Percentiles rank a stretch among this genome's conserved stretches.
Evolutionary conservation across 805 yeast species (phyloP).

Genomic region (Starmerella stellata): DNA sequence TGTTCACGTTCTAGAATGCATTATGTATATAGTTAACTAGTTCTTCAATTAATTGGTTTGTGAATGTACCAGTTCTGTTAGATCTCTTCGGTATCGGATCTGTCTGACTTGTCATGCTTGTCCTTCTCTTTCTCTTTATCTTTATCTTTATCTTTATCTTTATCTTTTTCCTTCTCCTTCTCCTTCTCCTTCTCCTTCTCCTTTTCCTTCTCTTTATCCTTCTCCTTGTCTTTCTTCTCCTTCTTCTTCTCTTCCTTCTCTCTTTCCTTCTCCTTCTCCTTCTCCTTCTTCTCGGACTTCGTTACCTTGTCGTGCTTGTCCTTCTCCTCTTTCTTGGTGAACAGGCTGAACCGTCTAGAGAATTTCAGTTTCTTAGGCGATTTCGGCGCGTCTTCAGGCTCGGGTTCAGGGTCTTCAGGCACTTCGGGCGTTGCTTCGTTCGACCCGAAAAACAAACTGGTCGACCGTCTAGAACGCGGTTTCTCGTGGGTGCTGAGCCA

Average conservation of each 20-base stretch:
- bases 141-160: neutral
- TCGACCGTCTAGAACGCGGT: constrained; percentile 4
- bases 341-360: neutral
- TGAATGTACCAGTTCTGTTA: no score
- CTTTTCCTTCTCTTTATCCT: constrained; percentile 1
- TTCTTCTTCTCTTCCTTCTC: neutral
- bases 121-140: neutral
- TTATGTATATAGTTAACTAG: neutral
- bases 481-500: constrained; percentile 5
- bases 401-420: neutral
- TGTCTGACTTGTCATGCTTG: neutral
- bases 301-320: constrained; percentile 14
- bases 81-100: neutral
- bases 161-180: constrained; percentile 6
- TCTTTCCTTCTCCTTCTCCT: constrained; percentile 4
- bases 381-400: neutral
- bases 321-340: constrained; percentile 3
- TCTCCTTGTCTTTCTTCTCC: neutral
- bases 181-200: constrained; percentile 13
- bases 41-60: no score
- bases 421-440: neutral
- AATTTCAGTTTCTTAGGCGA: neutral
- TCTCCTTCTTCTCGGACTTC: constrained; percentile 11
- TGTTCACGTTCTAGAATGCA: no score
- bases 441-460: constrained; percentile 9